phyloP scores from a whole-genome alignment of 768 basidiomycete genomes.

The Rhodotorula kratochvilovae region DNA sequence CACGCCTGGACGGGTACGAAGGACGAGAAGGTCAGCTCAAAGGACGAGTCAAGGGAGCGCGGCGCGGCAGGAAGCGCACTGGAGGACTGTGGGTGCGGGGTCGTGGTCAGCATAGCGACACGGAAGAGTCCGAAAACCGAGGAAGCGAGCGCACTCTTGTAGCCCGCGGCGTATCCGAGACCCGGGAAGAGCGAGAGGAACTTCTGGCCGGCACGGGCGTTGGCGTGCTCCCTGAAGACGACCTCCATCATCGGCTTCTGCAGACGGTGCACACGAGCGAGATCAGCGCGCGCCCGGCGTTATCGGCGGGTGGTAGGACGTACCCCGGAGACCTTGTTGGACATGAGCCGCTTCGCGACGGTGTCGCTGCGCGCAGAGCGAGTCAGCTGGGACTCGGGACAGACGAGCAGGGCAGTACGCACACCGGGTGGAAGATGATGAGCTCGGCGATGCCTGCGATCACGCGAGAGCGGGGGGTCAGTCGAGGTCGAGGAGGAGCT shows the following conservation, averaged over 20 bases:
- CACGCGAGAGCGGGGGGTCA: neutral
- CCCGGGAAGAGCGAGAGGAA: constrained; percentile 94
- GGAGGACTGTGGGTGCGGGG: constrained; percentile 29
- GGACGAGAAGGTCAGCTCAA: neutral
- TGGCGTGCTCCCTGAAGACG: constrained; percentile 80
- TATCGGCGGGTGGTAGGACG: constrained; percentile 6
- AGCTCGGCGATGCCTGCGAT: constrained; percentile 85
- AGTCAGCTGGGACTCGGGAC: neutral
- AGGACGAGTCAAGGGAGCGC: neutral
- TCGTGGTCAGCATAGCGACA: neutral
- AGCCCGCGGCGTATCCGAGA: constrained; percentile 95
- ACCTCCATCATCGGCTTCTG: constrained; percentile 56
- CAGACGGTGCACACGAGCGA: neutral
- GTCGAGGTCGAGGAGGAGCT: neutral
- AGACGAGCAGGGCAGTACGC: neutral
- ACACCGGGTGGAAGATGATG: constrained; percentile 54
- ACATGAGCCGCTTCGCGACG: constrained; percentile 97
- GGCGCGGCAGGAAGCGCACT: constrained; percentile 7
- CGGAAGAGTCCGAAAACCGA: too few relatives aligned
- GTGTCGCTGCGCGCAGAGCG: constrained; percentile 62
- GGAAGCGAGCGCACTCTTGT: constrained; percentile 56
- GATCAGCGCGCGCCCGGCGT: neutral
- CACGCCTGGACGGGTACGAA: constrained; percentile 18
- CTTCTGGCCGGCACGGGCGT: constrained; percentile 62
- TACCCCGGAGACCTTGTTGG: constrained; percentile 78